Evolutionary conservation across 2,329 filamentous ascomycete species (phyloP).

Genomic region (Paecilomyces niveus): DNA sequence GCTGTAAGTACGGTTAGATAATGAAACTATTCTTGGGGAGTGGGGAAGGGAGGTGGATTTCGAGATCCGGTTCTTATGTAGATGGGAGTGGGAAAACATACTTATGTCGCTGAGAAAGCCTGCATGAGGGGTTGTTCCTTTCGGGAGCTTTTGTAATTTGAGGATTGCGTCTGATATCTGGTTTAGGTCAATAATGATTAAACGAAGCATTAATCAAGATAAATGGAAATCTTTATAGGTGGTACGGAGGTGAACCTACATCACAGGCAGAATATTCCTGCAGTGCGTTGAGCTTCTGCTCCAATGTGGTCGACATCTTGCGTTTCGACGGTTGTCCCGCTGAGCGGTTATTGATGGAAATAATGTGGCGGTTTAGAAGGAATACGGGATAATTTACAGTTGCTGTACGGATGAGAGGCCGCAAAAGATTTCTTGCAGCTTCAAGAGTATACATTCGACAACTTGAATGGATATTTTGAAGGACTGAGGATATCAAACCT

Average conservation of each 20-base stretch:
- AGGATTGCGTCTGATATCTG: constrained; percentile 66
- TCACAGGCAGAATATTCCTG: constrained; percentile 37
- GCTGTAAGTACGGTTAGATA: constrained; percentile 11
- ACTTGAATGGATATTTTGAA: neutral
- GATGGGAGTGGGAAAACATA: constrained; percentile 15
- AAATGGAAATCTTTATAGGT: neutral
- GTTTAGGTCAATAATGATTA: neutral
- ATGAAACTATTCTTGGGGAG: neutral
- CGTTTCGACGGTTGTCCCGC: constrained; percentile 2
- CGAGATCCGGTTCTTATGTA: neutral
- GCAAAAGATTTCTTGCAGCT: neutral
- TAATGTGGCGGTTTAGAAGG: neutral
- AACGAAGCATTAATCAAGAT: neutral
- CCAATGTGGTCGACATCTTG: constrained; percentile 24
- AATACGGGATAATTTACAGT: neutral
- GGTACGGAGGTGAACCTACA: constrained; percentile 19
- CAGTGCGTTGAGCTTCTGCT: constrained; percentile 27
- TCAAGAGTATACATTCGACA: neutral
- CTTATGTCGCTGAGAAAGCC: constrained; percentile 61
- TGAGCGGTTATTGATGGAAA: neutral
- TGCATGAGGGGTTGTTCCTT: constrained; percentile 48
- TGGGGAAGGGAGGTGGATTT: neutral
- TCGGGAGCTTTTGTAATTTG: constrained; percentile 48
- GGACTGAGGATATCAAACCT: neutral
- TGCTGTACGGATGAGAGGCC: neutral